Conservation (phyloP, 176 grass and related monocot species). For the Luzula sylvatica region DNA sequence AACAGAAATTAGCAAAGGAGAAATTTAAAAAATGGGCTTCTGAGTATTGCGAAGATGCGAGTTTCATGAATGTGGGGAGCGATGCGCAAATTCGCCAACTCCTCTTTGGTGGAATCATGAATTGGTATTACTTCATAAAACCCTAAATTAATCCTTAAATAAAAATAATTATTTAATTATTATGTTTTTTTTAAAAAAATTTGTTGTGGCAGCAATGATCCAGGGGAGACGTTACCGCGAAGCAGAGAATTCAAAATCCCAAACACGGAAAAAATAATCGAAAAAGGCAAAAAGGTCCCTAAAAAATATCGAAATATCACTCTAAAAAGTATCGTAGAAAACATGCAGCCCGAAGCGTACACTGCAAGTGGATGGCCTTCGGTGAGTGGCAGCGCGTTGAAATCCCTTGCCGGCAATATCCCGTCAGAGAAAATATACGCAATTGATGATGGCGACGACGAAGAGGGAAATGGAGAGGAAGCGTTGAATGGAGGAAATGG, state of each 20-base stretch:
- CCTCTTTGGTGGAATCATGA: slow-evolving; percentile 63
- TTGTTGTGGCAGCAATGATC: slow-evolving; percentile 20
- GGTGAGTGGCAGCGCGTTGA: slow-evolving; percentile 42
- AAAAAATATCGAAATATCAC: slow-evolving; percentile 47
- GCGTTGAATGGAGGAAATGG: slow-evolving; percentile 15
- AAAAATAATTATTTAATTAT: neutral
- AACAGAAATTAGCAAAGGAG: slow-evolving; percentile 49
- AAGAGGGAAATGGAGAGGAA: slow-evolving; percentile 20
- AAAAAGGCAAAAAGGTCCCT: slow-evolving; percentile 39
- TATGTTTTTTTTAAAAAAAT: slow-evolving; percentile 7
- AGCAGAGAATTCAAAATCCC: slow-evolving; percentile 42
- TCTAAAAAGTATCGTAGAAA: slow-evolving; percentile 40
- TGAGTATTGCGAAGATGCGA: slow-evolving; percentile 70
- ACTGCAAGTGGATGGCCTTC: slow-evolving; percentile 60
- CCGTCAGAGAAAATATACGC: slow-evolving; percentile 40
- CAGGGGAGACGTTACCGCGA: slow-evolving; percentile 15
- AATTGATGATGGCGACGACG: slow-evolving; percentile 20
- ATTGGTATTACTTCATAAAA: slow-evolving; percentile 50
- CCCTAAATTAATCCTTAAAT: neutral
- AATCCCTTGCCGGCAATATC: slow-evolving; percentile 62
- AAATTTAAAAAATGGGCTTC: slow-evolving; percentile 78
- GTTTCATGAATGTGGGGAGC: slow-evolving; percentile 86
- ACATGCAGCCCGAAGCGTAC: slow-evolving; percentile 41
- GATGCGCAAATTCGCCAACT: slow-evolving; percentile 81
- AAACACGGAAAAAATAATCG: slow-evolving; percentile 44